phyloP scores from a whole-genome alignment of 2,329 filamentous ascomycete genomes.

The Shiraia sp. region DNA sequence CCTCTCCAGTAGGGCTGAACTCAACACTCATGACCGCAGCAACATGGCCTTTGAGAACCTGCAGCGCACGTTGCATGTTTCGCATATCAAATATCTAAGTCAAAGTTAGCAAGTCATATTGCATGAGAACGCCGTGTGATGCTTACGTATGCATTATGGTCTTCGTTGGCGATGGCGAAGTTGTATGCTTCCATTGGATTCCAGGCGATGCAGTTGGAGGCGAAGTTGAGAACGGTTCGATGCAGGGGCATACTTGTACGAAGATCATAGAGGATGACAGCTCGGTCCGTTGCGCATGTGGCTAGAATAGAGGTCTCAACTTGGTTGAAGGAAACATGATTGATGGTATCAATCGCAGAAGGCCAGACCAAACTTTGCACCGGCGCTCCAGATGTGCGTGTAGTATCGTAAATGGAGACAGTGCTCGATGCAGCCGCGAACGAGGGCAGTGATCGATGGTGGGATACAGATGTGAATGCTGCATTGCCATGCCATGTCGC shows the following conservation, averaged over 20 bases:
- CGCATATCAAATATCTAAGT: conserved; percentile 82
- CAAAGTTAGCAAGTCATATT: conserved; percentile 6
- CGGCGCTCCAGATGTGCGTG: conserved; percentile 74
- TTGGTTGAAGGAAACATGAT: conserved; percentile 85
- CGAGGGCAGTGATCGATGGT: conserved; percentile 76
- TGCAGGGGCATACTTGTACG: conserved; percentile 82
- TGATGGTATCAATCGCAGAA: conserved; percentile 83
- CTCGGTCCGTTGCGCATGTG: conserved; percentile 82
- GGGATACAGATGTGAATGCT: conserved; percentile 81
- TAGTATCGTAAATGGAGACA: conserved; percentile 88
- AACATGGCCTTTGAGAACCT: conserved; percentile 88
- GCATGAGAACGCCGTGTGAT: neutral
- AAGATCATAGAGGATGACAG: conserved; percentile 88
- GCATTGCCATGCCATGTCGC: conserved; percentile 83
- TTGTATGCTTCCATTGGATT: conserved; percentile 98
- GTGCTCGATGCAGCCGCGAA: conserved; percentile 79
- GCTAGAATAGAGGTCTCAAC: conserved; percentile 90
- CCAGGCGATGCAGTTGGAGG: conserved; percentile 93
- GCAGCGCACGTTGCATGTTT: conserved; percentile 83
- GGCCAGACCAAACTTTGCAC: conserved; percentile 87
- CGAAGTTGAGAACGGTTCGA: conserved; percentile 79
- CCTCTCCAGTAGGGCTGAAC: conserved; percentile 91
- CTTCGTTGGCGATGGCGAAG: conserved; percentile 89
- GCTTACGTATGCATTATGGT: conserved; percentile 76
- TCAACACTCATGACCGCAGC: conserved; percentile 95